Evolutionary conservation across 2,329 filamentous ascomycete genomes (phyloP).

Genomic region (Colletotrichum tanaceti): DNA sequence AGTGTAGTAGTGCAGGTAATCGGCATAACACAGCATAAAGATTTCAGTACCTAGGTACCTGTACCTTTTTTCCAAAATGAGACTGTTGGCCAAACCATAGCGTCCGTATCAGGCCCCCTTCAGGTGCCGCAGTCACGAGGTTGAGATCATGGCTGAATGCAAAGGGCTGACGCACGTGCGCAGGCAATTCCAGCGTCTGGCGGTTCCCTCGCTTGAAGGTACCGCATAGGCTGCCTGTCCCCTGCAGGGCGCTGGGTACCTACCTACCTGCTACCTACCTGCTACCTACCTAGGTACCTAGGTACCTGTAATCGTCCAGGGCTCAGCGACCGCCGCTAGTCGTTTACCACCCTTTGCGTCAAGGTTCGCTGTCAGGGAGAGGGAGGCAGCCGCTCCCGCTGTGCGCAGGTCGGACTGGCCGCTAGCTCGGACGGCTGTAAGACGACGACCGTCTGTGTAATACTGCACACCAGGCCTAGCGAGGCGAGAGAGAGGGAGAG

Average conservation of each 20-base stretch:
- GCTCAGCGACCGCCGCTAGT: conserved; percentile 19
- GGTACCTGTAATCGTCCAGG: neutral
- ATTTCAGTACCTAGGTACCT: neutral
- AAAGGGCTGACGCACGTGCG: conserved; percentile 27
- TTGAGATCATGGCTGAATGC: conserved; percentile 21
- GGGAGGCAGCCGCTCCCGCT: conserved; percentile 19
- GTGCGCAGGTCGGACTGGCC: conserved; percentile 29
- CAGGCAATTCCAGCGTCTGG: conserved; percentile 1
- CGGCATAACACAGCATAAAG: conserved; percentile 5
- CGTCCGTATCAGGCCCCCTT: conserved; percentile 5
- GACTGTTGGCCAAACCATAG: conserved; percentile 27
- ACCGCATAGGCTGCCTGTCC: conserved; percentile 4
- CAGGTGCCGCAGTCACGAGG: neutral
- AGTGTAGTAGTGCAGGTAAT: neutral
- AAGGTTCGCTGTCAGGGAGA: conserved; percentile 26
- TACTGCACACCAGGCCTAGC: neutral
- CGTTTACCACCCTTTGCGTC: neutral
- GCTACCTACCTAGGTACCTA: neutral
- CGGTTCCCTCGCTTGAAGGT: conserved; percentile 24
- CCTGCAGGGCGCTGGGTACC: conserved; percentile 12
- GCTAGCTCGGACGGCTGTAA: conserved; percentile 30
- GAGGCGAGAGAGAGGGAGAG: neutral
- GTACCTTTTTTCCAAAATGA: conserved; percentile 10
- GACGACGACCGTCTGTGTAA: conserved; percentile 12
- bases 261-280: too few relatives aligned